Conservation (phyloP, 495 filamentous ascomycete genomes). For the Penicillium tannophilum region DNA sequence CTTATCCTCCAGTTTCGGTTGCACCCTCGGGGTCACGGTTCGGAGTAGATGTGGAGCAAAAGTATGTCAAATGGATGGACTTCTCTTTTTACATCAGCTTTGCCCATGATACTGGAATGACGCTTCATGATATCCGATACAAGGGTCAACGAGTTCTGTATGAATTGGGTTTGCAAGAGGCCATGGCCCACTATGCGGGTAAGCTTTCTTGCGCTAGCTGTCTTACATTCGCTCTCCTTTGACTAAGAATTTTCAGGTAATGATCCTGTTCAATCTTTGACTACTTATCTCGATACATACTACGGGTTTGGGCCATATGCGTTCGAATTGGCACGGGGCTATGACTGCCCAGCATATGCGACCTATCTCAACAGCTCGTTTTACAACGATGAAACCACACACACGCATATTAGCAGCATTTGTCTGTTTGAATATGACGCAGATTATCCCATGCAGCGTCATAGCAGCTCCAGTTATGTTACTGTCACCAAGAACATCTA, state of each 20-base stretch:
- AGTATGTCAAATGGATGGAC: background rate
- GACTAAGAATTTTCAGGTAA: background rate
- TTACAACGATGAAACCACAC: background rate
- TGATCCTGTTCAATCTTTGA: background rate
- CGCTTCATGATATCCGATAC: background rate
- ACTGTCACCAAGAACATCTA: conserved; percentile 2
- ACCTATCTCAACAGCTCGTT: background rate
- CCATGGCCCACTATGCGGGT: background rate
- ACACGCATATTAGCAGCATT: background rate
- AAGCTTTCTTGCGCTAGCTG: background rate
- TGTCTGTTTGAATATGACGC: conserved; percentile 5
- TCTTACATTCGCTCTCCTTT: background rate
- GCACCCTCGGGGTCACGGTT: background rate
- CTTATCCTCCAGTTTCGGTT: background rate
- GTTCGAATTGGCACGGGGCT: background rate
- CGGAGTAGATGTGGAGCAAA: background rate
- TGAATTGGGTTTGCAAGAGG: background rate
- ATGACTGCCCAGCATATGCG: background rate
- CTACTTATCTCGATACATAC: background rate
- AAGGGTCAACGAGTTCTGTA: background rate
- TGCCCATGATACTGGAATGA: background rate
- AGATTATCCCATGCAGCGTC: conserved; percentile 4
- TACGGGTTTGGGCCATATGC: background rate
- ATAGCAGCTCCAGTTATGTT: background rate
- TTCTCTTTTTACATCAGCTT: background rate